Conservation (phyloP, 345 rosid species). For the Acer yangbiense region DNA sequence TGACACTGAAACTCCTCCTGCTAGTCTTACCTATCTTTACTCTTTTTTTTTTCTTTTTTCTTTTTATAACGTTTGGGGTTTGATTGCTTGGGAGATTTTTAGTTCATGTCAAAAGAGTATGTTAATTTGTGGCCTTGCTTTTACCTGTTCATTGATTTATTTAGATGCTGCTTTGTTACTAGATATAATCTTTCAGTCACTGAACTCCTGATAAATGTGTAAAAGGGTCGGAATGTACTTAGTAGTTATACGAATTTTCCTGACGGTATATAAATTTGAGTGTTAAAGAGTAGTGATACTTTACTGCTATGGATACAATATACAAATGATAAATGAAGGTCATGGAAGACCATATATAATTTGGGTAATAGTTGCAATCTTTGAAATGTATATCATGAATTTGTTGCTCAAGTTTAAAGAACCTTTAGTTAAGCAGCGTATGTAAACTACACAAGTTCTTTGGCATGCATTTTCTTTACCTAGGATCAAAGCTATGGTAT, state of each 20-base stretch:
- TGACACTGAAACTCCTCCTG: not conserved
- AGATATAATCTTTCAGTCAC: not conserved
- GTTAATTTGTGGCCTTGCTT: not conserved
- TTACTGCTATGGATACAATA: not conserved
- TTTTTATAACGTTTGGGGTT: not conserved
- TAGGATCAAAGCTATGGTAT: not conserved
- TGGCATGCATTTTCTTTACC: not conserved
- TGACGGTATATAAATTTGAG: not conserved
- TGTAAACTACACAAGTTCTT: not conserved
- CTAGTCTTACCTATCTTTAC: not conserved
- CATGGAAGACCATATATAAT: not conserved
- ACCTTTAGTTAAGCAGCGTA: not conserved
- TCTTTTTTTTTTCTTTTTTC: not conserved
- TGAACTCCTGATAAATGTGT: slow-evolving; percentile 1
- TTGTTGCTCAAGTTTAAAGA: not conserved
- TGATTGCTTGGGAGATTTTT: not conserved
- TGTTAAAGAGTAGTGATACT: not conserved
- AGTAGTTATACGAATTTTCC: not conserved
- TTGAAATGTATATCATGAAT: not conserved
- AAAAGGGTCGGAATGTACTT: not conserved
- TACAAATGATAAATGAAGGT: not conserved
- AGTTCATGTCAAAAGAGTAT: not conserved
- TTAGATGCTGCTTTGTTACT: slow-evolving; percentile 3
- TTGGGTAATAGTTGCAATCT: not conserved
- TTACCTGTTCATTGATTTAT: not conserved